Evolutionary conservation across 2,329 filamentous ascomycete genomes (phyloP).

Genomic region (Aureobasidium sp.): DNA sequence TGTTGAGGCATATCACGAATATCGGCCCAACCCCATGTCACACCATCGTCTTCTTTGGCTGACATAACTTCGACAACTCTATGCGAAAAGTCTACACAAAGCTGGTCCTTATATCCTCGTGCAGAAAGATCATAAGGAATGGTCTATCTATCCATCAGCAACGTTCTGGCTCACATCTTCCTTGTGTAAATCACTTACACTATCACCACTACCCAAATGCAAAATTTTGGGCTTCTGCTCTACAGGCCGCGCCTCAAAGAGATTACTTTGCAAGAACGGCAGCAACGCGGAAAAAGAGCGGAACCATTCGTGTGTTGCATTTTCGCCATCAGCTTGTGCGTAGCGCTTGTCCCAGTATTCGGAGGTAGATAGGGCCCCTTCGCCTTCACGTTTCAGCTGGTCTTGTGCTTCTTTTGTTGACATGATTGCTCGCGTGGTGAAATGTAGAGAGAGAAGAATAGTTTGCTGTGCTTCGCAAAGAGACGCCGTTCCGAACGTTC

Average conservation of each 20-base stretch:
- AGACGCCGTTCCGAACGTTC: not conserved
- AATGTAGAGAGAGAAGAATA: not conserved
- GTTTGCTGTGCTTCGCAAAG: not conserved
- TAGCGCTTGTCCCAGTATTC: slow-evolving; percentile 50
- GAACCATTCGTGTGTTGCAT: slow-evolving; percentile 49
- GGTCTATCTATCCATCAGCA: slow-evolving; percentile 33
- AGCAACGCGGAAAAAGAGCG: slow-evolving; percentile 43
- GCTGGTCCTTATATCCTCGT: slow-evolving; percentile 46
- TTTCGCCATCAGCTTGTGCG: slow-evolving; percentile 17
- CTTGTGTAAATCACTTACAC: slow-evolving; percentile 32
- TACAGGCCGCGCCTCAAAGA: slow-evolving; percentile 33
- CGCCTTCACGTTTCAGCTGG: not conserved
- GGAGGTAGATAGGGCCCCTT: slow-evolving; percentile 31
- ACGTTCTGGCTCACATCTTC: not conserved
- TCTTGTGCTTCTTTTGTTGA: slow-evolving; percentile 1
- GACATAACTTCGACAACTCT: slow-evolving; percentile 50
- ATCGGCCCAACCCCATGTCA: slow-evolving; percentile 47
- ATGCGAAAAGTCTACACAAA: slow-evolving; percentile 52
- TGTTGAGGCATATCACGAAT: slow-evolving; percentile 45
- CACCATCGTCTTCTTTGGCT: slow-evolving; percentile 35
- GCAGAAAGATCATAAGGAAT: slow-evolving; percentile 44
- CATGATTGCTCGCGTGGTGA: not conserved
- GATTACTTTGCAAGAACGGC: slow-evolving; percentile 40
- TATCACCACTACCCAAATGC: slow-evolving; percentile 53
- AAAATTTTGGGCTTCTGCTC: slow-evolving; percentile 40